Evolutionary conservation across 2,329 filamentous ascomycete species (phyloP).

Genomic region (Dendryphion nanum): DNA sequence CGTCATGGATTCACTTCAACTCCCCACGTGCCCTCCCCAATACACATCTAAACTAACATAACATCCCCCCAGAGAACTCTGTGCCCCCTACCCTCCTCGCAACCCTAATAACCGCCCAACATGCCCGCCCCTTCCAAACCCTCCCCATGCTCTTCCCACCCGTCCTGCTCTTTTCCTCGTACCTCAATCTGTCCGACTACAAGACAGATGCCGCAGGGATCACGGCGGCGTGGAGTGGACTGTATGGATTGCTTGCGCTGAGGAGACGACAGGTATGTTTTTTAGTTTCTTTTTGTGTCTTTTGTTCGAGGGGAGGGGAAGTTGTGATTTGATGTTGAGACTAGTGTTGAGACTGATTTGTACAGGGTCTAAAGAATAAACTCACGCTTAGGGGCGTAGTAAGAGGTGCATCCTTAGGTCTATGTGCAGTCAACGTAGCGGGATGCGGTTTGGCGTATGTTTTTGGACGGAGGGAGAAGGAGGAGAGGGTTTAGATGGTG

Average conservation of each 20-base stretch:
- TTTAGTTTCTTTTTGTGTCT: slow-evolving; percentile 2
- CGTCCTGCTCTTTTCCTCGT: slow-evolving; percentile 63
- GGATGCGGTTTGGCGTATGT: slow-evolving; percentile 54
- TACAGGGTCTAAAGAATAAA: slow-evolving; percentile 44
- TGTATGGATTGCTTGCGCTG: slow-evolving; percentile 63
- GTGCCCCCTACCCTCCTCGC: slow-evolving; percentile 65
- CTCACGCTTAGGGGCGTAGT: slow-evolving; percentile 52
- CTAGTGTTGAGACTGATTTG: not conserved
- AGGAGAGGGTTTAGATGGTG: too few relatives aligned
- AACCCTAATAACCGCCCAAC: slow-evolving; percentile 64
- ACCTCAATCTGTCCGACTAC: slow-evolving; percentile 63
- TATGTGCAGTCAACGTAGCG: slow-evolving; percentile 52
- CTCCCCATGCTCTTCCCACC: slow-evolving; percentile 68
- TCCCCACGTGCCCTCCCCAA: not conserved
- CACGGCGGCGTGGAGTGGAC: slow-evolving; percentile 62
- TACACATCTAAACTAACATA: slow-evolving; percentile 1
- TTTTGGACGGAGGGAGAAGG: slow-evolving; percentile 46
- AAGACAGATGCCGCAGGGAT: slow-evolving; percentile 63
- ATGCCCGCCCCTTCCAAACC: slow-evolving; percentile 63
- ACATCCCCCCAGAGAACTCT: slow-evolving; percentile 55
- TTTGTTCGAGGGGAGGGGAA: not conserved
- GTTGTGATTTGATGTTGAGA: not conserved
- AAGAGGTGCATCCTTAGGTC: slow-evolving; percentile 52
- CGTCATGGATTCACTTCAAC: not conserved
- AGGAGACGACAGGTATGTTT: slow-evolving; percentile 51